These are phyloP conservation scores for Nemania sp. DNA, from an alignment of 2,329 filamentous ascomycete species.

Conservation along the genomic window DNA sequence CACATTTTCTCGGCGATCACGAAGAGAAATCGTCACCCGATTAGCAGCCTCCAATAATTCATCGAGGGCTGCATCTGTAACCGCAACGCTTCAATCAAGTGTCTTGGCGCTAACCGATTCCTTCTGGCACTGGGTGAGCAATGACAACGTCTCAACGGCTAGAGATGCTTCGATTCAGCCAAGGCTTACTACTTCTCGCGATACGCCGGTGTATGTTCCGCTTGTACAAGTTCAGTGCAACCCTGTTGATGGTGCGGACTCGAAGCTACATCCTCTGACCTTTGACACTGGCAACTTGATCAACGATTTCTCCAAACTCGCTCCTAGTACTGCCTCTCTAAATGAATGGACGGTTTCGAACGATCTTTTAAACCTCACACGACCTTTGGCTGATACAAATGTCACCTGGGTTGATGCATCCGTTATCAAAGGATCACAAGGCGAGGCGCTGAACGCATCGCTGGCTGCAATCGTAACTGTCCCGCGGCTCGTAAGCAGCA, in stretches of 20 bases:
- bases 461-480: conserved; percentile 11
- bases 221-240: conserved; percentile 19
- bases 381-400: not conserved
- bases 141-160: conserved; percentile 6
- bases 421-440: not conserved
- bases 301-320: conserved; percentile 3
- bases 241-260: not conserved
- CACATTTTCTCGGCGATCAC: conserved; percentile 13
- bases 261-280: not conserved
- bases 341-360: conserved; percentile 11
- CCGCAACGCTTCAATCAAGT: conserved; percentile 14
- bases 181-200: not conserved
- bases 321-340: not conserved
- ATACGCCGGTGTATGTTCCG: not conserved
- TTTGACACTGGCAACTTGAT: conserved; percentile 15
- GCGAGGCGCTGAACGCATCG: conserved; percentile 5
- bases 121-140: conserved; percentile 18
- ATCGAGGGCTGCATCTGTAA: not conserved
- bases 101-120: conserved; percentile 13
- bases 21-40: conserved; percentile 11
- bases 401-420: conserved; percentile 14
- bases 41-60: not conserved
- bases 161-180: conserved; percentile 3
- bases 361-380: conserved; percentile 2
- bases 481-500: not conserved